Evolutionary conservation across 139 green algal species (phyloP), one percentile per base, ranked within the genome.

Genomic region (Closterium sp.): DNA sequence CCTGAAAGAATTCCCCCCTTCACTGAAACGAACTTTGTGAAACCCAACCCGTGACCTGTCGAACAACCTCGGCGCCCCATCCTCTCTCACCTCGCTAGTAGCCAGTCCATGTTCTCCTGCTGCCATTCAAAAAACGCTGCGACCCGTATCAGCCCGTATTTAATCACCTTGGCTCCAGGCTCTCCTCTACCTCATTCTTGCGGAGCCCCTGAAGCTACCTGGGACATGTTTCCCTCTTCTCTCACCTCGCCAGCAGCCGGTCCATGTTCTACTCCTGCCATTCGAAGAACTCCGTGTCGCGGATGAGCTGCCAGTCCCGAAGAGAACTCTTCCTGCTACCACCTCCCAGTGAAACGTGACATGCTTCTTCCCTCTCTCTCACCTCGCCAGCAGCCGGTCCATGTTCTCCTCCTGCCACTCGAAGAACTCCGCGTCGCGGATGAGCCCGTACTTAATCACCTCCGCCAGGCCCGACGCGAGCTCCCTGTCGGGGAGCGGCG

Each of bases 401-500:
- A 99, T 97, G 95, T 99, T 99, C 6, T 42, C 30, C 30, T 95
- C 98, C 91, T 99, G 95, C 98, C 98, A 99, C 50, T 96, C 96
- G 88, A 99, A 99, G 70, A 99, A 96, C 5, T 93, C 87, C 0
- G 97, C 97, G 89, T 99, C 98, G 1, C 97, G 92, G 90, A 99
- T 99, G 24, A 99, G 96, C 2, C 98, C 98, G 87, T 99, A 99
- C 96, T 99, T 99, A 87, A 99, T 95, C 42, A 99, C 97, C 95
- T 99, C 98, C 70, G 96, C 97, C n/a, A 99, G 95, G 34, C 98
- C 98, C 4, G 95, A 97, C 0, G 96, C 97, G 70, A 98, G 96
- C 96, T 99, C 98, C 11, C 97, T 92, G 89, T 98, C 95, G 10
- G 98, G 98, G 86, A 99, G 96, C 0, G 97, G 97, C 89, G 96